phyloP scores from a whole-genome alignment of 345 rosid species.

The Laguncularia racemosa region DNA sequence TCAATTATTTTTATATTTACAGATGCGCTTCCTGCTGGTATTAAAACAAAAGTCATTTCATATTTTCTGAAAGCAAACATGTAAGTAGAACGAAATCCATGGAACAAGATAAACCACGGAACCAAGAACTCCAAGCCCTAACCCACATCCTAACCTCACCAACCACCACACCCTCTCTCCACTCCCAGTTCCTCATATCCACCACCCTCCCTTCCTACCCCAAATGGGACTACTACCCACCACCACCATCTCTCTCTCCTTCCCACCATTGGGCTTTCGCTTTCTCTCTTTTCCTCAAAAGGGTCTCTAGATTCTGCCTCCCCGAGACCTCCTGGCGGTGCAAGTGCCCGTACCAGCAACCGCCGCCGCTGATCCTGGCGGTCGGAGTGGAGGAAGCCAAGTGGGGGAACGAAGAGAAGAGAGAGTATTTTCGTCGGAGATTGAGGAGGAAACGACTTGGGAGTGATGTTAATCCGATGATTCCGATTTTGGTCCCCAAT shows the following conservation, averaged over 20 bases:
- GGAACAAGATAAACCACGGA: constrained; percentile 22
- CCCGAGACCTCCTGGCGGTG: constrained; percentile 64
- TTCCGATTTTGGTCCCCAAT: constrained; percentile 58
- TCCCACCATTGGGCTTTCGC: constrained; percentile 24
- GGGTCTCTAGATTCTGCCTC: constrained; percentile 43
- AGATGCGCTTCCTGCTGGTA: too few species aligned
- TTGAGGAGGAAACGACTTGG: constrained; percentile 36
- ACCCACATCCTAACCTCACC: constrained; percentile 56
- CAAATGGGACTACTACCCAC: constrained; percentile 73
- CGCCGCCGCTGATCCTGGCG: constrained; percentile 59
- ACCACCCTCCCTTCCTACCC: constrained; percentile 46
- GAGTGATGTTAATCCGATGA: constrained; percentile 36
- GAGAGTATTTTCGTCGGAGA: constrained; percentile 51
- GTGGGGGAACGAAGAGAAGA: constrained; percentile 57
- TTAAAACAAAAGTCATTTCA: too few species aligned
- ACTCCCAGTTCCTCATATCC: constrained; percentile 51
- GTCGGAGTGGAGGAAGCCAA: constrained; percentile 56
- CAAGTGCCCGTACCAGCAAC: constrained; percentile 75
- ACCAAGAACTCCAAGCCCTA: constrained; percentile 34
- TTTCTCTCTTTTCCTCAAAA: constrained; percentile 47
- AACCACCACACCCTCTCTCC: constrained; percentile 33
- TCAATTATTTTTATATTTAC: too few species aligned
- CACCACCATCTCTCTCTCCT: constrained; percentile 23
- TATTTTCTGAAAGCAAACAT: too few species aligned
- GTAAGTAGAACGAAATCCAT: constrained; percentile 7